phyloP scores from a whole-genome alignment of 805 yeast species.

The Jamesozyma lodderae region DNA sequence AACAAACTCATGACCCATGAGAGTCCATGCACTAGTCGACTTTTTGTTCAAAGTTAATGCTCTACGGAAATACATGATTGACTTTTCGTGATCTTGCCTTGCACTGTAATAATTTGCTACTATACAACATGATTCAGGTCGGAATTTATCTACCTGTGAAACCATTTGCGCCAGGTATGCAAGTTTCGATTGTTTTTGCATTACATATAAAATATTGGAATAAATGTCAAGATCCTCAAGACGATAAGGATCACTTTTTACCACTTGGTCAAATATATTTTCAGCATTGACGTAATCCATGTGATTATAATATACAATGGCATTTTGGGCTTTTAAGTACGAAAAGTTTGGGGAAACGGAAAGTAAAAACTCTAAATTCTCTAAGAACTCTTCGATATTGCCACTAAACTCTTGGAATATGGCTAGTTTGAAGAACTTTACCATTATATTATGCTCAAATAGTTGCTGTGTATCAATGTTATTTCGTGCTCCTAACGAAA shows the following conservation, averaged over 20 bases:
- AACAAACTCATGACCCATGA: slow-evolving; percentile 98
- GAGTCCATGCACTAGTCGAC: slow-evolving; percentile 89
- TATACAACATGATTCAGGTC: slow-evolving; percentile 93
- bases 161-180: slow-evolving; percentile 83
- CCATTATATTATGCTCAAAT: slow-evolving; percentile 28
- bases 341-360: slow-evolving; percentile 61
- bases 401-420: slow-evolving; percentile 74
- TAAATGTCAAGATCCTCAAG: slow-evolving; percentile 87
- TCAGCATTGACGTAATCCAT: slow-evolving; percentile 80
- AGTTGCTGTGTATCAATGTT: slow-evolving; percentile 10
- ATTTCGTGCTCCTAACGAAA: slow-evolving; percentile 11
- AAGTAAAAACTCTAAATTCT: slow-evolving; percentile 41
- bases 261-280: slow-evolving; percentile 61
- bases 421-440: slow-evolving; percentile 55
- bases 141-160: slow-evolving; percentile 67
- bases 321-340: slow-evolving; percentile 72
- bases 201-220: slow-evolving; percentile 90
- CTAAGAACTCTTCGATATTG: slow-evolving; percentile 43
- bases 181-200: slow-evolving; percentile 78
- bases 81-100: slow-evolving; percentile 88
- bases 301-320: slow-evolving; percentile 73
- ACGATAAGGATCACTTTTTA: slow-evolving; percentile 70
- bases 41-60: slow-evolving; percentile 74
- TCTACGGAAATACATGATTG: slow-evolving; percentile 84
- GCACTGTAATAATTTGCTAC: slow-evolving; percentile 89